A percentile compares a stretch with the other conserved stretches of the same genome.
Evolutionary conservation across 345 rosid species (phyloP).

Genomic region (Arabidopsis suecica): DNA sequence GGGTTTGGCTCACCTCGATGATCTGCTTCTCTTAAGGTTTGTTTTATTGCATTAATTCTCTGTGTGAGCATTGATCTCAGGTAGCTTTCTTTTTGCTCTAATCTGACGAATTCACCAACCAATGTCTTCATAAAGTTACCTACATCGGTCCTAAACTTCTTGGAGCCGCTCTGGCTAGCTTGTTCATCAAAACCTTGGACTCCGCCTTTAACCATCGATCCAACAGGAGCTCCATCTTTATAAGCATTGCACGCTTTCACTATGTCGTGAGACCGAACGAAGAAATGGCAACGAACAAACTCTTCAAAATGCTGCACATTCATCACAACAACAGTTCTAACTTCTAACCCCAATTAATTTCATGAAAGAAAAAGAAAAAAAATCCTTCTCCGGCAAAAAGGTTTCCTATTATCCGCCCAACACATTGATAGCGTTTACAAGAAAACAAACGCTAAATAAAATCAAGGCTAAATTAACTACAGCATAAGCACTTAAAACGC

Average conservation of each 20-base stretch:
- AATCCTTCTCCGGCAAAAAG: no score
- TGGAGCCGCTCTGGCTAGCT: conserved; percentile 55
- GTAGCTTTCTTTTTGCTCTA: conserved; percentile 43
- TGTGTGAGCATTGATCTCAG: conserved; percentile 15
- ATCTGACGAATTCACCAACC: conserved; percentile 49
- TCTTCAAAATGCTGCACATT: conserved; percentile 79
- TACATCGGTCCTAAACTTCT: conserved; percentile 52
- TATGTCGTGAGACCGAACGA: conserved; percentile 59
- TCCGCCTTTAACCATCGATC: conserved; percentile 66
- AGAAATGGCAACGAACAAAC: conserved; percentile 72
- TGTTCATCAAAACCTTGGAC: conserved; percentile 67
- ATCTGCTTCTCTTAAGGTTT: conserved; percentile 32
- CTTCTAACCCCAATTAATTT: conserved; percentile 11
- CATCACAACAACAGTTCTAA: conserved; percentile 14
- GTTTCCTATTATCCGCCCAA: no score
- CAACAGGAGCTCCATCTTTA: conserved; percentile 76
- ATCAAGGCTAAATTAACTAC: no score
- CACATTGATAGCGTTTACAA: no score
- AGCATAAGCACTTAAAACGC: no score
- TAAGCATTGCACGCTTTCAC: conserved; percentile 78
- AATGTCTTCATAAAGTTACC: conserved; percentile 46
- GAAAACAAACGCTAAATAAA: no score
- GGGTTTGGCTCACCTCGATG: conserved; percentile 39
- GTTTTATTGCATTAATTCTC: not conserved
- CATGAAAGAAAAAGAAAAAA: not conserved